A percentile compares a stretch with the other conserved stretches of the same genome.
Evolutionary conservation across 345 rosid species (phyloP).

Genomic region (Euphorbia lathyris): DNA sequence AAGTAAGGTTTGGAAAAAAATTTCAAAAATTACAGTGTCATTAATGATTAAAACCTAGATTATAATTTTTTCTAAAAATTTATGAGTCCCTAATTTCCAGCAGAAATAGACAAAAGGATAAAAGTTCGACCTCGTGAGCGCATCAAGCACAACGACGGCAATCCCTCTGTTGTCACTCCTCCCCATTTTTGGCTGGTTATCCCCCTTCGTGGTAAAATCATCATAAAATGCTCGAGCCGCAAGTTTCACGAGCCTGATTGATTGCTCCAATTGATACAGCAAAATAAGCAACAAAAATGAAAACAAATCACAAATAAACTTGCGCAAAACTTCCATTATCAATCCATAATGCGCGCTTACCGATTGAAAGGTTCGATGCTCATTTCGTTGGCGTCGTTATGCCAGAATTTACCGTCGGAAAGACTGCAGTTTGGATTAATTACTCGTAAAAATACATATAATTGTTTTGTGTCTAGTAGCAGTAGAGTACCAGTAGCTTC

Average conservation of each 20-base stretch:
- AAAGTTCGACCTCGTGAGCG: constrained; percentile 51
- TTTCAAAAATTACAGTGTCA: too few species aligned
- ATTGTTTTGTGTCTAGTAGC: neutral
- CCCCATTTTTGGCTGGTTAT: constrained; percentile 70
- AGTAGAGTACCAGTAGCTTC: neutral
- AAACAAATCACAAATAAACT: neutral
- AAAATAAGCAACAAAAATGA: neutral
- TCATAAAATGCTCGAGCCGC: constrained; percentile 82
- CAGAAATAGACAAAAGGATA: neutral
- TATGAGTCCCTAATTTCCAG: neutral
- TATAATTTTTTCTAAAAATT: too few species aligned
- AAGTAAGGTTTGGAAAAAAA: neutral
- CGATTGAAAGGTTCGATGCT: constrained; percentile 50
- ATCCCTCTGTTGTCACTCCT: constrained; percentile 71
- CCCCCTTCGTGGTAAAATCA: constrained; percentile 63
- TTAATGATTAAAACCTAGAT: neutral
- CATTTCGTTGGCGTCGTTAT: constrained; percentile 16
- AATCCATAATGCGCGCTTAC: constrained; percentile 9
- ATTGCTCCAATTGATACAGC: neutral
- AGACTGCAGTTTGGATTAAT: neutral
- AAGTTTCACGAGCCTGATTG: constrained; percentile 66
- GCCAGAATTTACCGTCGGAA: neutral
- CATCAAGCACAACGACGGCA: constrained; percentile 81
- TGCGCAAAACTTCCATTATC: neutral
- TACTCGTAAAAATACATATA: neutral